Base-by-base conservation (phyloP, 2,329 filamentous ascomycete species). In the Ophiostoma perfectum region DNA sequence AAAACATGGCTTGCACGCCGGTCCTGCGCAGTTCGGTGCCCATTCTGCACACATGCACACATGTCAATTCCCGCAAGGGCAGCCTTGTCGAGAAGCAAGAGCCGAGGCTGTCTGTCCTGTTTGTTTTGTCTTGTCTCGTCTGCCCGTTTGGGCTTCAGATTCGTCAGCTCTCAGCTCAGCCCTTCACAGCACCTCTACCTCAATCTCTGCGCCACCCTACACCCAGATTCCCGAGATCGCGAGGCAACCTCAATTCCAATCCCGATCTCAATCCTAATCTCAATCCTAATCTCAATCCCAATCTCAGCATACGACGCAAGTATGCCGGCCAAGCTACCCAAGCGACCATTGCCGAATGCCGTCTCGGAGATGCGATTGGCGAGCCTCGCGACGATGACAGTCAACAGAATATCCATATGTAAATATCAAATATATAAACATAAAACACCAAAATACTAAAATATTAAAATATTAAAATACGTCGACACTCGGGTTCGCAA, bases 91-190 rank as follows among this genome's bases (percentile, higher is more conserved):
- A 55, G 8, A 27, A 8, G n/a, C 9, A 9, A 27, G n/a, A 27
- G n/a, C n/a, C 49, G 49, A 55, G 49, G 49, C 49, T 55, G 49
- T 55, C 49, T 55, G n/a, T 55, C n/a, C 11, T 55, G n/a, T 55
- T 6, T 52, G 6, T 5, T n/a, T n/a, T 52, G 5, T 47, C 12
- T 1, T 47, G 42, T 44, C 42, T 44, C 3, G 5, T 44, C 42
- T 27, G 27, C 27, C 27, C 27, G 27, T 27, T 27, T 27, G 27
- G 27, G 27, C n/a, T n/a, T n/a, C n/a, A n/a, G n/a, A n/a, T n/a
- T n/a, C n/a, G n/a, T n/a, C 47, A 27, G 16, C 47, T n/a, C 14
- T 52, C 47, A 52, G 47, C 47, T 52, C 47, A 8, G 3, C 47
- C 47, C n/a, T n/a, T 27, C 27, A 27, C 27, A 27, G 47, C 47